Conservation (phyloP, 2,329 filamentous ascomycete species). For the Pseudogymnoascus sp. region DNA sequence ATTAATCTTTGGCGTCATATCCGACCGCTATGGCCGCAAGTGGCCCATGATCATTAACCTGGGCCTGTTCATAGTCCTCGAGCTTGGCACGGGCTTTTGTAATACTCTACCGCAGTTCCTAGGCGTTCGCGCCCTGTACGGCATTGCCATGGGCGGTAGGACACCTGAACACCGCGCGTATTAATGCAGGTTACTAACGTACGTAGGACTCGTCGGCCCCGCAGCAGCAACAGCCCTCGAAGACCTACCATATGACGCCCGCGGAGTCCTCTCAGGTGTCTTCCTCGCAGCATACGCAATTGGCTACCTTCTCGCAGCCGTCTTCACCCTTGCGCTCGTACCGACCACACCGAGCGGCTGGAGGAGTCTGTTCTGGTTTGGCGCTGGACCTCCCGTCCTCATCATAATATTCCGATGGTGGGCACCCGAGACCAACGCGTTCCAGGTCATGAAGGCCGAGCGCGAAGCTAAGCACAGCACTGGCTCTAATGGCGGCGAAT, state of each 20-base stretch:
- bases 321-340: slow-evolving; percentile 57
- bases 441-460: slow-evolving; percentile 55
- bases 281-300: slow-evolving; percentile 23
- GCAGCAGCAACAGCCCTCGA: slow-evolving; percentile 70
- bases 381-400: slow-evolving; percentile 64
- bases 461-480: slow-evolving; percentile 52
- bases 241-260: slow-evolving; percentile 30
- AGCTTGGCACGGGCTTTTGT: slow-evolving; percentile 39
- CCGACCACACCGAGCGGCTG: slow-evolving; percentile 68
- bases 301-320: slow-evolving; percentile 27
- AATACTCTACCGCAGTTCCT: slow-evolving; percentile 43
- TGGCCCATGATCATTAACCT: slow-evolving; percentile 71
- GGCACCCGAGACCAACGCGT: slow-evolving; percentile 69
- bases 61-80: slow-evolving; percentile 58
- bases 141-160: slow-evolving; percentile 67
- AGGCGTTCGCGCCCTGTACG: slow-evolving; percentile 65
- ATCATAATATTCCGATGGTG: slow-evolving; percentile 69
- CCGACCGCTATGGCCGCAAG: slow-evolving; percentile 50
- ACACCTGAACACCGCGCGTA: background rate
- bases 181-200: background rate
- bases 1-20: slow-evolving; percentile 41
- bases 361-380: slow-evolving; percentile 82
- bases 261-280: slow-evolving; percentile 24
- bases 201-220: slow-evolving; percentile 54
- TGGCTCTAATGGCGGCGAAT: slow-evolving; percentile 57